Evolutionary conservation across 192 early-diverging fungal genomes (phyloP), one percentile per base, ranked within the genome.

Genomic region (Kickxella alabastrina): DNA sequence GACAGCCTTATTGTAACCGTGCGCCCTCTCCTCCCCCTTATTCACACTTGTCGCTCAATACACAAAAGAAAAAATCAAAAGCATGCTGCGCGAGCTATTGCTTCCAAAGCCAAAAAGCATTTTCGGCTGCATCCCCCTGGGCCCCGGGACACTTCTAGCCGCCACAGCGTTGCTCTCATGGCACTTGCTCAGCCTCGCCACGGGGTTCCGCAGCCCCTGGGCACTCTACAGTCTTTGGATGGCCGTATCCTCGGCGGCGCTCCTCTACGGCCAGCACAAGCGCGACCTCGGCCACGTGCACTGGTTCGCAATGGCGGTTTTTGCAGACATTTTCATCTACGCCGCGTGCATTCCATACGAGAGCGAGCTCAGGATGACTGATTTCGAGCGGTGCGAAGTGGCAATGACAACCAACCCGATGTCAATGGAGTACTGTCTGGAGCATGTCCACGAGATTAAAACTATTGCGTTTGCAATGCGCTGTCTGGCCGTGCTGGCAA

Each of bases 391-490:
- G 43, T 74, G 70, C 52, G 23, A 31, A 10, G 37, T 74, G n/a
- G 63, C 64, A 2, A 62, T 65, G 59, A 26, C 44, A 13, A 45
- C 70, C 24, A 65, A 74, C 54, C 44, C 29, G 4, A 54, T 74
- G 58, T 53, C 58, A 12, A 40, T 55, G 38, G 51, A 62, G 27
- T 39, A 75, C 35, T 75, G 71, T 25, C 55, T 75, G 31, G 55
- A 21, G 10, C 63, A 64, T n/a, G 65, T 75, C 26, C 71, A 75
- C 39, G 71, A 75, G 48, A 75, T 75, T 28, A 45, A 45, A 15
- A 29, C 43, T 28, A 75, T 75, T 15, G 71, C 65, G 13, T 62
- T 59, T 17, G 39, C 38, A 18, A 57, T 75, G 28, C 71, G 65
- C 15, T 50, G 39, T 19, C 59, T 27, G 13, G 34, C 51, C 6